Percentiles rank a stretch among this genome's conserved stretches.
Conservation (phyloP, 108 stramenopile species). For the Cafeteria roenbergensis region DNA sequence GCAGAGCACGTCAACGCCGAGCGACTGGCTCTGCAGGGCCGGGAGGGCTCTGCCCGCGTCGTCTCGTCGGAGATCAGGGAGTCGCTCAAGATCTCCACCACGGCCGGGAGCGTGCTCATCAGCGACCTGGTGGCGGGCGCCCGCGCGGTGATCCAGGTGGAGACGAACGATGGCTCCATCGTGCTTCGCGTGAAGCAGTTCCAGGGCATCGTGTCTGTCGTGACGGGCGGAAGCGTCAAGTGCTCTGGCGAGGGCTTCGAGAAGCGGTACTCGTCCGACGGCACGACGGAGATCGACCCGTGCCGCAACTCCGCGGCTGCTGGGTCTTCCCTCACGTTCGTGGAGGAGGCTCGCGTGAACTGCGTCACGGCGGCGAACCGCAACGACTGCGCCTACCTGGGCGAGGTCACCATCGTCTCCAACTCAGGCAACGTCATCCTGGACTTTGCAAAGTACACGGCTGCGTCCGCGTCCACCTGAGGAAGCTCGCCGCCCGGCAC, state of each 20-base stretch:
- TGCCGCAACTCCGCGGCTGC: neutral
- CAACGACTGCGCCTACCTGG: conserved; percentile 3
- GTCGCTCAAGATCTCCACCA: neutral
- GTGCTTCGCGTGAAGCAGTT: neutral
- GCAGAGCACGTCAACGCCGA: neutral
- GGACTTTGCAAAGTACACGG: neutral
- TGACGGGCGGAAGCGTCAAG: neutral
- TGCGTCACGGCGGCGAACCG: neutral
- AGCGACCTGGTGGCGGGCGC: neutral
- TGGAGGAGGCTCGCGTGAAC: conserved; percentile 1
- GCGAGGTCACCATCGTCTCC: neutral
- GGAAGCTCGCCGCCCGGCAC: too few relatives aligned
- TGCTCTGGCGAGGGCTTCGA: conserved; percentile 5
- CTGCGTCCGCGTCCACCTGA: too few relatives aligned
- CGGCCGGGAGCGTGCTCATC: neutral
- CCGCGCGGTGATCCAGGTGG: conserved; percentile 1
- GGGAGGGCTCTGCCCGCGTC: neutral
- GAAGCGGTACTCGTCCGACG: neutral
- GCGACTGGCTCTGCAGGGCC: neutral
- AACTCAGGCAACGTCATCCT: neutral
- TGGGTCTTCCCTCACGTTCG: neutral
- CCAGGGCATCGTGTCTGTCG: conserved; percentile 6
- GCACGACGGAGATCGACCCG: neutral
- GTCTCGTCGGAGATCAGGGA: neutral
- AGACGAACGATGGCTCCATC: neutral